These are phyloP conservation scores for Fusarium caatingaense DNA, from an alignment of 2,329 filamentous ascomycete genomes.

Conservation along the genomic window DNA sequence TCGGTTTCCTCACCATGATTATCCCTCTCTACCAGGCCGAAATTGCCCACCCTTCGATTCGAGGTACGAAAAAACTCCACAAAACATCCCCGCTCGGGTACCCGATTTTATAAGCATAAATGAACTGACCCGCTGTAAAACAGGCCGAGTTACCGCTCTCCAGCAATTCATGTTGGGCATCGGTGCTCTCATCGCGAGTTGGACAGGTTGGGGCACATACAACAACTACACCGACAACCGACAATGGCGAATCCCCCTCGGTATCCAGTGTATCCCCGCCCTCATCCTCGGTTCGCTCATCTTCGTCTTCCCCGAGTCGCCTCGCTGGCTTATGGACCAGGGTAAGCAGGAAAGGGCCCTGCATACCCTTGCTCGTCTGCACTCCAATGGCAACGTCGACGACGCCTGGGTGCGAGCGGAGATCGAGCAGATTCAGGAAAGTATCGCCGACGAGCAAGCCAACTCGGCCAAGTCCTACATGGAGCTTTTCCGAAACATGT, in stretches of 20 bases:
- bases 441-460: slow-evolving; percentile 71
- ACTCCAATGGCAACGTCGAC: slow-evolving; percentile 72
- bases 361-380: slow-evolving; percentile 72
- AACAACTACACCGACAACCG: slow-evolving; percentile 44
- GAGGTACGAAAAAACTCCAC: background rate
- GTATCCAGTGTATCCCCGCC: slow-evolving; percentile 78
- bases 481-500: slow-evolving; percentile 71
- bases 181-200: slow-evolving; percentile 76
- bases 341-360: slow-evolving; percentile 71
- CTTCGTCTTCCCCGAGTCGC: slow-evolving; percentile 75
- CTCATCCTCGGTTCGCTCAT: slow-evolving; percentile 73
- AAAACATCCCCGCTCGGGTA: slow-evolving; percentile 69
- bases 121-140: background rate
- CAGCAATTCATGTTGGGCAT: slow-evolving; percentile 88
- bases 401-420: slow-evolving; percentile 78
- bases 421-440: slow-evolving; percentile 75
- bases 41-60: slow-evolving; percentile 70
- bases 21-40: slow-evolving; percentile 78
- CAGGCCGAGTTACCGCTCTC: slow-evolving; percentile 60
- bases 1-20: slow-evolving; percentile 39
- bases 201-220: slow-evolving; percentile 74
- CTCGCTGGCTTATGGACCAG: slow-evolving; percentile 80
- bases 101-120: slow-evolving; percentile 10
- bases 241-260: slow-evolving; percentile 61
- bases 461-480: slow-evolving; percentile 2